Base-by-base conservation (phyloP, 352 stramenopile genomes). In the Pythium angustatum region DNA sequence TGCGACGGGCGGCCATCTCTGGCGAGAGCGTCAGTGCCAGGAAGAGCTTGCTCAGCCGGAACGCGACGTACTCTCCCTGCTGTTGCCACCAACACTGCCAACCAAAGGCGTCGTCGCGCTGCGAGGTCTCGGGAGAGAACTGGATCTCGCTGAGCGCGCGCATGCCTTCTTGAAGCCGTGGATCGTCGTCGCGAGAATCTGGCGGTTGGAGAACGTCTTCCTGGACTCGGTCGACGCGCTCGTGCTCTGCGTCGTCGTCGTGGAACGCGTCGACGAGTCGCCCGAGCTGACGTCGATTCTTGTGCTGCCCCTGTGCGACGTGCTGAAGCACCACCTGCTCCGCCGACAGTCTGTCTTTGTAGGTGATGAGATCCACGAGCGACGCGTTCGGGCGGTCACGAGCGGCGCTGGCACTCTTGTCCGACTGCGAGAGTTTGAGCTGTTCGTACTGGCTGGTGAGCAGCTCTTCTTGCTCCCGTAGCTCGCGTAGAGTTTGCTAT, bases 31-130 rank as follows among this genome's bases (percentile, higher is more conserved):
- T 2, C 0, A 28, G 14, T 2, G 5, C 21, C 1, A 38, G 34
- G 24, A 69, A 66, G 7, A 40, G 19, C 51, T 71, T 71, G 43
- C 24, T 24, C n/a, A 66, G 28, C 1, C 24, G 33, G 38, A 59
- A 71, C 34, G 59, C 57, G 21, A 71, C 24, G 7, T 33, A 17
- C 21, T 57, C 17, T 12, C 31, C 56, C 6, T 34, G 41, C n/a
- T 43, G 2, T 34, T 70, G 48, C 3, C 28, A 28, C 34, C 41
- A 41, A 30, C 44, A 71, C 3, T 36, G 33, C 64, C 64, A 71
- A 17, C 64, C 64, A 48, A 71, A 65, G 1, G 63, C 55, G 15
- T 66, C 50, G 5, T 59, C 48, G 11, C 33, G 3, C 36, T 56
- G 36, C n/a, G 15, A n/a, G 1, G 27, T 38, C 26, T 58, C 44